Evolutionary conservation across 805 yeast species (phyloP).

Genomic region (Sungouiella blattae): DNA sequence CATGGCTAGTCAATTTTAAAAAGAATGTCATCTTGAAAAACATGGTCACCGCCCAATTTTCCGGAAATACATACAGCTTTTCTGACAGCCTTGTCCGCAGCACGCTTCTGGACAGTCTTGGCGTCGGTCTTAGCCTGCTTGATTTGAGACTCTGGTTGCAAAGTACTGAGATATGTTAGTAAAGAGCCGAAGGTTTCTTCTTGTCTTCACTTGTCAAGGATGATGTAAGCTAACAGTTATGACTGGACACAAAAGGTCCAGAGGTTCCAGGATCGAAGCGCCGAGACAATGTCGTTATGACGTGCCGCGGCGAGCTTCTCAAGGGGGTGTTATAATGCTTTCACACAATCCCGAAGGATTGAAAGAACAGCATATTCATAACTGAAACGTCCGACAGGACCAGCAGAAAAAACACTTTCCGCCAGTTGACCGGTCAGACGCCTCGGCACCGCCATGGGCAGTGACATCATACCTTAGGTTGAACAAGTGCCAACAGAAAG

Average conservation of each 20-base stretch:
- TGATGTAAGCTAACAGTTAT: background rate
- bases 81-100: conserved; percentile 76
- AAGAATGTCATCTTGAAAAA: conserved; percentile 51
- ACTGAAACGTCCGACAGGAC: conserved; percentile 17
- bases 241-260: background rate
- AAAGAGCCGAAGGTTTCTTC: background rate
- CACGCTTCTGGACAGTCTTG: conserved; percentile 71
- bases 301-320: too few relatives aligned
- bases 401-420: conserved; percentile 1
- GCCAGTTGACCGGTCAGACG: conserved; percentile 9
- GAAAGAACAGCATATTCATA: conserved; percentile 18
- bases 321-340: conserved; percentile 15
- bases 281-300: too few relatives aligned
- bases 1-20: conserved; percentile 62
- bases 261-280: too few relatives aligned
- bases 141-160: conserved; percentile 81
- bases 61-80: conserved; percentile 68
- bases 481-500: conserved; percentile 12
- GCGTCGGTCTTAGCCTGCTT: conserved; percentile 79
- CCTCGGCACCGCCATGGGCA: conserved; percentile 7
- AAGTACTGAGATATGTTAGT: conserved; percentile 32
- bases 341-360: conserved; percentile 9
- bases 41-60: background rate
- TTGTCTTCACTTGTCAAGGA: background rate
- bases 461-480: conserved; percentile 17